phyloP scores from a whole-genome alignment of 805 yeast species.

The Wickerhamiella allomyrinae region DNA sequence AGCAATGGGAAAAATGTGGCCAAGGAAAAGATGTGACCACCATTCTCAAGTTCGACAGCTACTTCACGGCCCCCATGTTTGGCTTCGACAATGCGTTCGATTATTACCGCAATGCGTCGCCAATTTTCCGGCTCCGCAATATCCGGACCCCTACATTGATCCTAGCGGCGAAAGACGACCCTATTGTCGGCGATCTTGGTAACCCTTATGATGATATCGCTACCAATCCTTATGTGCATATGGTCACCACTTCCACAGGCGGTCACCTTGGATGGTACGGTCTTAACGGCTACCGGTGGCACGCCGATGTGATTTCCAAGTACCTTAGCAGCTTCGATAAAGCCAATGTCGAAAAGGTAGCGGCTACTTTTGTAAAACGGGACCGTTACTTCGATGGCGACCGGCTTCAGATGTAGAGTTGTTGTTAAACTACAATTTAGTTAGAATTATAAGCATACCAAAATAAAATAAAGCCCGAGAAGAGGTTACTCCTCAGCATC shows the following conservation, averaged over 20 bases:
- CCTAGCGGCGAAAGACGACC: slow-evolving; percentile 60
- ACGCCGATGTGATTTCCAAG: slow-evolving; percentile 35
- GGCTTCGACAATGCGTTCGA: slow-evolving; percentile 51
- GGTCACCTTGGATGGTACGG: slow-evolving; percentile 78
- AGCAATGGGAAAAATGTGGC: slow-evolving; percentile 16
- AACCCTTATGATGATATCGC: slow-evolving; percentile 40
- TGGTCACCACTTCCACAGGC: slow-evolving; percentile 52
- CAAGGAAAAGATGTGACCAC: slow-evolving; percentile 10
- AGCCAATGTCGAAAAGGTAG: not conserved
- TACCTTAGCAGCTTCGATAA: slow-evolving; percentile 25
- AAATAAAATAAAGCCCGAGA: too few species aligned
- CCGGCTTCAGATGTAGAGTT: not conserved
- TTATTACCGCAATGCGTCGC: slow-evolving; percentile 52
- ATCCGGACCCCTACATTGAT: slow-evolving; percentile 51
- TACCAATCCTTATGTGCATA: slow-evolving; percentile 43
- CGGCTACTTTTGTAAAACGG: too few species aligned
- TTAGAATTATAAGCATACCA: too few species aligned
- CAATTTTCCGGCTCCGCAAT: slow-evolving; percentile 35
- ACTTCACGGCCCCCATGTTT: slow-evolving; percentile 48
- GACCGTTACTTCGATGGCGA: not conserved
- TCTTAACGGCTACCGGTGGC: slow-evolving; percentile 52
- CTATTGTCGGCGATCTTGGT: slow-evolving; percentile 41
- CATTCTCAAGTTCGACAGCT: slow-evolving; percentile 46
- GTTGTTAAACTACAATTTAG: not conserved
- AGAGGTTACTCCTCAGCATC: not conserved